Evolutionary conservation across 148 eudicot species (phyloP), one percentile per base, ranked within the genome.

Genomic region (Euryodendron excelsum): DNA sequence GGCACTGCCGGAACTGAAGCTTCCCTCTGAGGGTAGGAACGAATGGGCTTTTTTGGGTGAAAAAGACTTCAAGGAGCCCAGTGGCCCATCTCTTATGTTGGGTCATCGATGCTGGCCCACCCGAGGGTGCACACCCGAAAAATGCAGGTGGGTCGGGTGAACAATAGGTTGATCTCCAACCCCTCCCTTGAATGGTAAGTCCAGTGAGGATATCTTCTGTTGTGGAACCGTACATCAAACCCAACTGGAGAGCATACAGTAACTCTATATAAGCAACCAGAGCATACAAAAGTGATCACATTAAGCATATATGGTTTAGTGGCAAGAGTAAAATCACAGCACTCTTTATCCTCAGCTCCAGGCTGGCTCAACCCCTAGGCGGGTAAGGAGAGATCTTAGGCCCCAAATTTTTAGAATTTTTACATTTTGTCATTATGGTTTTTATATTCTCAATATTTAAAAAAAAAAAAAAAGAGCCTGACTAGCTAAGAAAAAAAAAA

Each of bases 41-140:
- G 0, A 83, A 21, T 48, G 88, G 88, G 77, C 62, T 78, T 61
- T 30, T 74, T 14, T 17, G 3, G 37, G 47, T 34, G 71, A 80
- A 66, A 1, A 78, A 20, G 11, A 80, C 34, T 55, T 86, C 86
- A 0, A 83, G 64, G 45, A 83, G 80, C 47, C 88, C 88, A 31
- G 82, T 78, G 36, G 88, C 36, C 88, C 84, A 83, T 73, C 88
- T 83, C 61, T 86, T 86, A 30, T 70, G 70, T 73, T 83, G 84
- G 82, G 61, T 75, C 60, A 86, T 25, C 20, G 73, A 14, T 7
- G 41, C 65, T 18, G 84, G 78, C 55, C 81, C 84, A 60, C 62
- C 48, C 0, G 84, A 3, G 1, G 88, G 86, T 25, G 82, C 80
- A 37, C 71, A 77, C 4, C 88, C 86, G 4, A 83, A n/a, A 80